Conservation (phyloP, 225 moss, liverwort and hornwort species). For the Bryoerythrophyllum caledonicum region DNA sequence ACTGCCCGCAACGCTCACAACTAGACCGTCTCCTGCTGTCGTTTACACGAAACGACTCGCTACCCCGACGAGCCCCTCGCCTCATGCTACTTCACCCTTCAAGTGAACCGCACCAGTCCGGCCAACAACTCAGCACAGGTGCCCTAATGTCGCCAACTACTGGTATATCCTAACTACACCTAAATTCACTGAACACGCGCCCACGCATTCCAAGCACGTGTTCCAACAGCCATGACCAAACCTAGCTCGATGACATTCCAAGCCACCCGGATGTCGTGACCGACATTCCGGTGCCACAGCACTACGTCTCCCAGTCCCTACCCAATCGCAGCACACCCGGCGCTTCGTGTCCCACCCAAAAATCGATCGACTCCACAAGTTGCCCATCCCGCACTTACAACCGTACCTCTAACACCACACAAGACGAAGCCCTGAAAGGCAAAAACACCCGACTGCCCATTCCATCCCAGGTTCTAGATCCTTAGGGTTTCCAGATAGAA, state of each 20-base stretch:
- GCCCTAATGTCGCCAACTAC: not conserved
- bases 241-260: not conserved
- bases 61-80: not conserved
- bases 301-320: not conserved
- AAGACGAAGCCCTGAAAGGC: too few species aligned
- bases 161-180: not conserved
- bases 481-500: constrained; percentile 25
- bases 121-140: not conserved
- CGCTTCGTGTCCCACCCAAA: not conserved
- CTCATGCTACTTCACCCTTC: not conserved
- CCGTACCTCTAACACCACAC: too few species aligned
- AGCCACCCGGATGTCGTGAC: not conserved
- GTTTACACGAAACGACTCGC: not conserved
- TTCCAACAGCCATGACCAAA: not conserved
- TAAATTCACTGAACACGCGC: not conserved
- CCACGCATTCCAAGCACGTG: not conserved
- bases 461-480: not conserved
- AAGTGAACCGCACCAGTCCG: not conserved
- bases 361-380: not conserved
- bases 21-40: not conserved
- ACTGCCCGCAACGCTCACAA: not conserved
- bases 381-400: not conserved
- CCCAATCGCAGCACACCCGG: not conserved
- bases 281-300: not conserved
- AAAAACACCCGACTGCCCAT: not conserved